phyloP scores from a whole-genome alignment of 2,329 filamentous ascomycete species.

The Atkinsonella hypoxylon region DNA sequence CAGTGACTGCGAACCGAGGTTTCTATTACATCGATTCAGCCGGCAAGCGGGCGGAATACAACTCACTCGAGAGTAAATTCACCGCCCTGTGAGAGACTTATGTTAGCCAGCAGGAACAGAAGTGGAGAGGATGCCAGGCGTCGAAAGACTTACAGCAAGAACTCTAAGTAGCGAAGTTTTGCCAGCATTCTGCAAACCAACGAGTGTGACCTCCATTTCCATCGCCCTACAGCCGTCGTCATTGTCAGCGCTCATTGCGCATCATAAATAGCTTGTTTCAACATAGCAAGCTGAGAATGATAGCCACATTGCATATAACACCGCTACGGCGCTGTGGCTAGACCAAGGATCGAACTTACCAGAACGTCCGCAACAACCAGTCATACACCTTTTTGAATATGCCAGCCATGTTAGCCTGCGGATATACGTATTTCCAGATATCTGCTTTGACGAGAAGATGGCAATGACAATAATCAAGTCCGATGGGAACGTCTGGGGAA shows the following conservation, averaged over 20 bases:
- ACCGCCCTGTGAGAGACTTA: slow-evolving; percentile 53
- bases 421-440: background rate
- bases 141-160: slow-evolving; percentile 62
- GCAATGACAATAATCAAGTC: background rate
- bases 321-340: background rate
- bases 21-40: background rate
- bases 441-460: background rate
- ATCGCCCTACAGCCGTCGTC: slow-evolving; percentile 57
- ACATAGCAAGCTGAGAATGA: slow-evolving; percentile 2
- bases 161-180: slow-evolving; percentile 93
- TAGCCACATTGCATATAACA: slow-evolving; percentile 4
- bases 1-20: background rate
- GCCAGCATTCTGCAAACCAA: slow-evolving; percentile 93
- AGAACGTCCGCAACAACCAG: slow-evolving; percentile 96
- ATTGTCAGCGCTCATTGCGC: slow-evolving; percentile 10
- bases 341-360: slow-evolving; percentile 44
- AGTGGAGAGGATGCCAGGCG: background rate
- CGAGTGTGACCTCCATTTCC: slow-evolving; percentile 99
- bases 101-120: background rate
- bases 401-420: slow-evolving; percentile 56
- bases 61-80: slow-evolving; percentile 98
- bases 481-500: background rate
- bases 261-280: background rate
- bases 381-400: slow-evolving; percentile 94
- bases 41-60: slow-evolving; percentile 3